These are phyloP conservation scores for Amanita exitialis DNA, from an alignment of 768 basidiomycete species.

Conservation along the genomic window DNA sequence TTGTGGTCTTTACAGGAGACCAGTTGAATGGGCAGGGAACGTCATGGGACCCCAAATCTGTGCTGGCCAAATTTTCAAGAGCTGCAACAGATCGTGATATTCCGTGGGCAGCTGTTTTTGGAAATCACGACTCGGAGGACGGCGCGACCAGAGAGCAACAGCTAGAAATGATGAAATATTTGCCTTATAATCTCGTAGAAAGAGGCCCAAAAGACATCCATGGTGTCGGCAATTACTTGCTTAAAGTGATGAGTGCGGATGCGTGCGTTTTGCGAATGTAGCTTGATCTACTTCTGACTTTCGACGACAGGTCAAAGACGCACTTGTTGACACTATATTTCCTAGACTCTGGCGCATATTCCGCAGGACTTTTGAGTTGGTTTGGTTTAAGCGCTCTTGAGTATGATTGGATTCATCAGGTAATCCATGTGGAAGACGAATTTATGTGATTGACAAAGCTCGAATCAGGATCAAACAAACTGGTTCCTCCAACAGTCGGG, in stretches of 20 bases:
- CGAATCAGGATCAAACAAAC: slow-evolving; percentile 60
- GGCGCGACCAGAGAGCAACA: slow-evolving; percentile 56
- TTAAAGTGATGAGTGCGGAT: slow-evolving; percentile 80
- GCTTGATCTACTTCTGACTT: neutral
- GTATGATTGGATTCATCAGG: slow-evolving; percentile 80
- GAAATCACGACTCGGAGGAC: slow-evolving; percentile 86
- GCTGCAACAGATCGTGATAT: slow-evolving; percentile 67
- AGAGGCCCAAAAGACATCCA: slow-evolving; percentile 76
- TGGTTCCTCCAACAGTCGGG: slow-evolving; percentile 86
- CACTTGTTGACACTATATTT: slow-evolving; percentile 90
- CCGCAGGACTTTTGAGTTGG: slow-evolving; percentile 47
- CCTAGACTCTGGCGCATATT: slow-evolving; percentile 80
- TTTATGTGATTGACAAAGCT: neutral
- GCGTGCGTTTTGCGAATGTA: slow-evolving; percentile 38
- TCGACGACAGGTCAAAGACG: slow-evolving; percentile 55
- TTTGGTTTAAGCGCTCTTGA: slow-evolving; percentile 60
- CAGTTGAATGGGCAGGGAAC: slow-evolving; percentile 89
- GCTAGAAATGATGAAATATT: slow-evolving; percentile 55
- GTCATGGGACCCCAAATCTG: slow-evolving; percentile 81
- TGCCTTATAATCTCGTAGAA: slow-evolving; percentile 82
- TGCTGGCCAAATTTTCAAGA: slow-evolving; percentile 80
- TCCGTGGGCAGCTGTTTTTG: slow-evolving; percentile 90
- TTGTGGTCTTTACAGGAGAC: slow-evolving; percentile 90
- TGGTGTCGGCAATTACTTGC: slow-evolving; percentile 86
- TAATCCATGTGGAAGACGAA: slow-evolving; percentile 16